Conservation (phyloP, 1,284 basidiomycete species). For the Thecaphora thlaspeos region DNA sequence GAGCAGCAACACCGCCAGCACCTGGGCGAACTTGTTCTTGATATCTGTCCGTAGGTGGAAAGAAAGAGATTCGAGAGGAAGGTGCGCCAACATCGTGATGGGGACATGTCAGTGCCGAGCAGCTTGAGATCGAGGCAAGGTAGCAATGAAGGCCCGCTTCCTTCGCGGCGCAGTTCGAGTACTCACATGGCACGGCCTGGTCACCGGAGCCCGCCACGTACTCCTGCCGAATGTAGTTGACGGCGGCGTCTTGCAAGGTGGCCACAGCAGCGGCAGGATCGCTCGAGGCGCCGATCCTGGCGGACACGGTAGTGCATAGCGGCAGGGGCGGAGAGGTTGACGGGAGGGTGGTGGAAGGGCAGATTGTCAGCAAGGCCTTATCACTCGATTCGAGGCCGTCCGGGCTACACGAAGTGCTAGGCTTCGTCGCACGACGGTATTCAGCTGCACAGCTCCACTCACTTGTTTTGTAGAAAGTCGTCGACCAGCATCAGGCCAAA, state of each 20-base stretch:
- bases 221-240: constrained; percentile 51
- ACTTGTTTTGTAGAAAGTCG: constrained; percentile 81
- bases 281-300: constrained; percentile 20
- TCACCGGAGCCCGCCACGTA: constrained; percentile 49
- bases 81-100: too few species aligned
- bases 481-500: constrained; percentile 81
- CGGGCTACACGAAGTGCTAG: too few species aligned
- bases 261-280: constrained; percentile 45
- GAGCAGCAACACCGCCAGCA: constrained; percentile 90
- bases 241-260: constrained; percentile 49
- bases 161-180: too few species aligned
- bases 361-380: too few species aligned
- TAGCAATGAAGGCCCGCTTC: too few species aligned
- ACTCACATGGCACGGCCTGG: constrained; percentile 36
- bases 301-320: neutral
- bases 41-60: too few species aligned
- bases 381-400: too few species aligned
- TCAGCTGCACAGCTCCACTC: constrained; percentile 58
- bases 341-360: too few species aligned
- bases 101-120: too few species aligned
- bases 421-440: too few species aligned
- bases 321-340: neutral
- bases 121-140: too few species aligned
- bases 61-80: too few species aligned
- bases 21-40: constrained; percentile 96